These are phyloP conservation scores for Neoascochyta sp. DNA, from an alignment of 2,329 filamentous ascomycete species.

Conservation along the genomic window DNA sequence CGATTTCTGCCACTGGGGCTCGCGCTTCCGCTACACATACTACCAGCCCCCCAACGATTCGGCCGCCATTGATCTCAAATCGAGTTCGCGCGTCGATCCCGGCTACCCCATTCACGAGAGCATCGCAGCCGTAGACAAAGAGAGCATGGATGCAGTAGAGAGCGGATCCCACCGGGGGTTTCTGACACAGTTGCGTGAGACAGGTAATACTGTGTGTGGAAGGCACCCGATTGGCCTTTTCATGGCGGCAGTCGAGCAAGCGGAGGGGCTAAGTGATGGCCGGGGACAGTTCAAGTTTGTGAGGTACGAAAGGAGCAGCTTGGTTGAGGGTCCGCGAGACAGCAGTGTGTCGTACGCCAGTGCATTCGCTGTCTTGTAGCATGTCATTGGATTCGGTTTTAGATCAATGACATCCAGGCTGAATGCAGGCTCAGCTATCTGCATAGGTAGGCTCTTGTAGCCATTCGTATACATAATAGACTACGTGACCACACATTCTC, in stretches of 20 bases:
- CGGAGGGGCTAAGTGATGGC: constrained; percentile 47
- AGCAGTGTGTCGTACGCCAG: constrained; percentile 95
- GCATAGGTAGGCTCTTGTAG: no score
- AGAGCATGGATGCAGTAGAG: constrained; percentile 81
- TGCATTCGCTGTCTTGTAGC: constrained; percentile 69
- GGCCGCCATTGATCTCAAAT: constrained; percentile 26
- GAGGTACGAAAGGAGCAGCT: constrained; percentile 79
- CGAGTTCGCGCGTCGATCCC: constrained; percentile 43
- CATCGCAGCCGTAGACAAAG: constrained; percentile 73
- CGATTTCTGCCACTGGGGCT: constrained; percentile 96
- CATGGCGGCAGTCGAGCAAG: constrained; percentile 78
- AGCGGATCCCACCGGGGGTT: constrained; percentile 70
- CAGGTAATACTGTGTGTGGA: constrained; percentile 89
- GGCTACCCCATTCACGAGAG: constrained; percentile 71
- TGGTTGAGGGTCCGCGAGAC: constrained; percentile 64
- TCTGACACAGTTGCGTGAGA: constrained; percentile 63
- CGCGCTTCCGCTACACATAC: constrained; percentile 76
- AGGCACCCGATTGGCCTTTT: constrained; percentile 90
- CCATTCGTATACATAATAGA: no score
- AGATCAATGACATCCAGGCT: no score
- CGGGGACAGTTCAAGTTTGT: constrained; percentile 69
- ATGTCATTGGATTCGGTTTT: no score
- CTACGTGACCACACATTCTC: no score
- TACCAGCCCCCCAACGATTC: constrained; percentile 58
- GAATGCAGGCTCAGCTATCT: no score